Evolutionary conservation across 345 rosid species (phyloP), one percentile per base, ranked within the genome.

Genomic region (Durio zibethinus): DNA sequence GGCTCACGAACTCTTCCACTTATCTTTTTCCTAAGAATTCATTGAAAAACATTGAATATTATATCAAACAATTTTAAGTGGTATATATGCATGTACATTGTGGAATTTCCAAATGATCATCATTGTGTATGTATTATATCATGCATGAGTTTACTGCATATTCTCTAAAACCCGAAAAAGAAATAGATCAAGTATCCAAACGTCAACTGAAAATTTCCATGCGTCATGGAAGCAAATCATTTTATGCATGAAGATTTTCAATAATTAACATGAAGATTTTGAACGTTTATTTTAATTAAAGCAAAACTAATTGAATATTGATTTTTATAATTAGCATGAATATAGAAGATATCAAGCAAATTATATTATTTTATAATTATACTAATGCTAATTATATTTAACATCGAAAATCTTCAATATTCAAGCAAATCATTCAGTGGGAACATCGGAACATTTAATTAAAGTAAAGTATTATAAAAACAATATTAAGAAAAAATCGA

Each of bases 1-100:
- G 76, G 52, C 78, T 89, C 90, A 11, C 89, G 92, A 77, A 72
- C 81, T 86, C 86, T 90, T 36, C 89, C 89, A 36, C 90, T 79
- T 52, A 79, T 80, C 78, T 87, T 93, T 87, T 90, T 92, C 98
- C 99, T 96, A 89, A 70, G 78, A 81, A 75, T 61, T 9, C 77
- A 76, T 77, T 29, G 57, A 60, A 66, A 52, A 18, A 45, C 18
- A 66, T 66, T 33, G 3, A 52, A 76, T 65, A 76, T 56, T 29
- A 40, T 66, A 25, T 16, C 27, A 43, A 61, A 61, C 9, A 14
- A 5, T 33, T 7, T n/a, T 52, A 33, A 10, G 10, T 33, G 29
- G 8, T 33, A 31, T 31, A 18, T 27, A 33, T 33, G 45, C 16
- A 4, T 4, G 29, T 5, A 33, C 33, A 52, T 5, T 4, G 2